Evolutionary conservation across 129 eudicot species (phyloP).

Genomic region (Saussurea involucrata): DNA sequence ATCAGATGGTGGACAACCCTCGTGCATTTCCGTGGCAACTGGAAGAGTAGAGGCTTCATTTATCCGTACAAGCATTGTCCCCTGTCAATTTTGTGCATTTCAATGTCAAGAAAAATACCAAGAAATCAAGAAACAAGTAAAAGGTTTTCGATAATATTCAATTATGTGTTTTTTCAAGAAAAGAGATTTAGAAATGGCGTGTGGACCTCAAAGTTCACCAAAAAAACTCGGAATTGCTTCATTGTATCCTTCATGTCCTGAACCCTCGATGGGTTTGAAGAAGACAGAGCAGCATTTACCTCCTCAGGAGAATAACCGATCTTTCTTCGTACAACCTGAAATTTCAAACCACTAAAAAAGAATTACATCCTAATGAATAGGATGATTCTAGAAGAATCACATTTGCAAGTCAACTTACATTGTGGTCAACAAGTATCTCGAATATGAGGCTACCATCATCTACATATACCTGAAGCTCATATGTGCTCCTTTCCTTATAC

Average conservation of each 20-base stretch:
- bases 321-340: constrained; percentile 67
- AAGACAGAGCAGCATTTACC: constrained; percentile 49
- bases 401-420: constrained; percentile 43
- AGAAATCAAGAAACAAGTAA: constrained; percentile 3
- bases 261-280: constrained; percentile 45
- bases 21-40: constrained; percentile 61
- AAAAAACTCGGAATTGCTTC: constrained; percentile 57
- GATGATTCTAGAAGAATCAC: not conserved
- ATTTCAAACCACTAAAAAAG: not conserved
- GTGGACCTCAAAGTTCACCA: constrained; percentile 77
- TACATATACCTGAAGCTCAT: constrained; percentile 62
- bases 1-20: constrained; percentile 70
- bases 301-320: constrained; percentile 79
- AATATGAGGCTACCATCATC: constrained; percentile 97
- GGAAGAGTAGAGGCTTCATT: constrained; percentile 53
- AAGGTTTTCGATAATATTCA: not conserved
- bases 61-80: constrained; percentile 62
- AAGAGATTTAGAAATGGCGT: constrained; percentile 4
- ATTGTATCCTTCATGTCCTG: constrained; percentile 45
- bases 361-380: not conserved
- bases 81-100: constrained; percentile 44
- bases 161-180: not conserved
- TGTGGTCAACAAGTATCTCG: constrained; percentile 66
- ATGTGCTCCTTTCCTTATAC: constrained; percentile 48
- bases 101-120: not conserved